phyloP scores from a whole-genome alignment of 2,329 filamentous ascomycete species.

The Juglanconis sp. region DNA sequence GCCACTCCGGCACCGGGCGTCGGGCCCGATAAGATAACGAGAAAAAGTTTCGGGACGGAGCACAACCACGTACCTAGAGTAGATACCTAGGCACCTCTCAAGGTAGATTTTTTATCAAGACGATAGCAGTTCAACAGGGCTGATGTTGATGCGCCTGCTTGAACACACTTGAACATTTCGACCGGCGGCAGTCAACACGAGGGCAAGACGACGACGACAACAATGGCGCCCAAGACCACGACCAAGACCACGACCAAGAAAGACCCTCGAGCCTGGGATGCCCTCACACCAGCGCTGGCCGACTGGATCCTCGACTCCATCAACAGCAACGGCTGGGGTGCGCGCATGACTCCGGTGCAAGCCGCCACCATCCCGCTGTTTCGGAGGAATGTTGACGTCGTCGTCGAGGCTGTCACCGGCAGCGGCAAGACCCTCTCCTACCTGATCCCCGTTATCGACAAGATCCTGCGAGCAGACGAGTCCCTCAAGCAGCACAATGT shows the following conservation, averaged over 20 bases:
- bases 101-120: no score
- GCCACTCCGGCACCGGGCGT: neutral
- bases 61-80: neutral
- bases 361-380: constrained; percentile 87
- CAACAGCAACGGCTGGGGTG: constrained; percentile 66
- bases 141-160: no score
- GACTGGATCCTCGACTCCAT: constrained; percentile 87
- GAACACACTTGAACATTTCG: no score
- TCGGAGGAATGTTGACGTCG: constrained; percentile 85
- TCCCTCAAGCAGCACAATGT: constrained; percentile 87
- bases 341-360: constrained; percentile 90
- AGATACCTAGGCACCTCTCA: no score
- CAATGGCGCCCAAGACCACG: constrained; percentile 32
- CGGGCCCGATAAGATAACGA: constrained; percentile 13
- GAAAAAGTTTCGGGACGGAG: neutral
- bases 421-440: constrained; percentile 89
- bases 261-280: constrained; percentile 60
- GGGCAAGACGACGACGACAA: neutral
- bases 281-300: constrained; percentile 66
- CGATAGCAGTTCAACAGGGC: no score
- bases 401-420: constrained; percentile 87
- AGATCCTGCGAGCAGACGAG: constrained; percentile 74
- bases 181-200: no score
- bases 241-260: constrained; percentile 34
- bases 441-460: constrained; percentile 74